phyloP scores from a whole-genome alignment of 202 grass and related monocot genomes.

The Thinopyrum obtusiflorum region DNA sequence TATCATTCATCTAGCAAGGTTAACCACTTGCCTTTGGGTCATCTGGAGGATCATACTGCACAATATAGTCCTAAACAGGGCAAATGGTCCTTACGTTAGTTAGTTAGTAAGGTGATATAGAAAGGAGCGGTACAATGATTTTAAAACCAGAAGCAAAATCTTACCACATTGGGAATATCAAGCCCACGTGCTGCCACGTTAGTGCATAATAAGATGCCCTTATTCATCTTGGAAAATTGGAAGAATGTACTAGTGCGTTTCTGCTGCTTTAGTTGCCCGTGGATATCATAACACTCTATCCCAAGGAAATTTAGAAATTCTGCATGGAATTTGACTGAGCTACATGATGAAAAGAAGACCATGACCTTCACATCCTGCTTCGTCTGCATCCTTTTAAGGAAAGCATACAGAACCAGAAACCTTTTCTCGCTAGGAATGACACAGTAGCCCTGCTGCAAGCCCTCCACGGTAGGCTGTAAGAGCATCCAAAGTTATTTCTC shows the following conservation, averaged over 20 bases:
- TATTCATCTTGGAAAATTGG: conserved; percentile 71
- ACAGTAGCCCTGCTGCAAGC: conserved; percentile 88
- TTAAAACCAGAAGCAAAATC: not conserved
- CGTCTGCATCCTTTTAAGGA: conserved; percentile 69
- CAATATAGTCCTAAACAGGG: conserved; percentile 77
- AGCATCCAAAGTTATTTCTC: conserved; percentile 18
- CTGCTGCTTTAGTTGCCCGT: conserved; percentile 95
- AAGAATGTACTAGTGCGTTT: conserved; percentile 88
- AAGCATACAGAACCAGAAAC: conserved; percentile 78
- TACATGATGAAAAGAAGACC: conserved; percentile 99
- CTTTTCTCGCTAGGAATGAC: conserved; percentile 67
- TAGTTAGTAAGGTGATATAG: too few species aligned
- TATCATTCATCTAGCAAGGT: not conserved
- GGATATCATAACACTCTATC: conserved; percentile 78
- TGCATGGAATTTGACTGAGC: conserved; percentile 78
- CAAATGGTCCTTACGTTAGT: conserved; percentile 4
- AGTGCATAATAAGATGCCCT: conserved; percentile 79
- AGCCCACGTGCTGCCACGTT: conserved; percentile 92
- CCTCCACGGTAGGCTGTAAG: conserved; percentile 82
- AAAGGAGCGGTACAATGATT: too few species aligned
- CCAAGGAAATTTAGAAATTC: conserved; percentile 83
- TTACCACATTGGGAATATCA: conserved; percentile 90
- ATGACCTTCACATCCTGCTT: conserved; percentile 52
- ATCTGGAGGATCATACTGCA: conserved; percentile 96
- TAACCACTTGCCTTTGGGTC: conserved; percentile 67